Conservation (phyloP, 169 alveolate species). For the Theileria annulata region DNA sequence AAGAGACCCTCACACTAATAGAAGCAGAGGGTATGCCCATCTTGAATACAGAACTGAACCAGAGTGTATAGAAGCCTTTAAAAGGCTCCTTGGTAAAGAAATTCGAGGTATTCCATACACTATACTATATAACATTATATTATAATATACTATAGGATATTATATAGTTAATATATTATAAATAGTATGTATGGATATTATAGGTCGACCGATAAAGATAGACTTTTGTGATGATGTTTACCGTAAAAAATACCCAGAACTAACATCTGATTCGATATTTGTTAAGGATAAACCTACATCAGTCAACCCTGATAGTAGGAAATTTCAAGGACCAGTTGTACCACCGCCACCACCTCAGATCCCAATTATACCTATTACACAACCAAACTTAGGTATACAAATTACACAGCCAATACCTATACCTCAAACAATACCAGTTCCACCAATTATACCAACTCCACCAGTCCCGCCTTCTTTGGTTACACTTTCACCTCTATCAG, state of each 20-base stretch:
- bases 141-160: neutral
- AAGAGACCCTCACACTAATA: conserved; percentile 53
- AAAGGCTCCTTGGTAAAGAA: conserved; percentile 56
- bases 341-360: conserved; percentile 17
- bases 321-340: conserved; percentile 17
- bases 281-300: conserved; percentile 1
- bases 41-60: conserved; percentile 59
- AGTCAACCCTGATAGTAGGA: conserved; percentile 13
- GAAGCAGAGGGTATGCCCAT: conserved; percentile 67
- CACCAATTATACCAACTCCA: neutral
- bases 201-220: conserved; percentile 50
- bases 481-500: neutral
- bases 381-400: neutral
- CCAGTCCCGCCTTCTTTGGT: neutral
- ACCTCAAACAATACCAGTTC: neutral
- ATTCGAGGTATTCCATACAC: conserved; percentile 31
- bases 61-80: conserved; percentile 65
- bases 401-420: conserved; percentile 1
- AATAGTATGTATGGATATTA: neutral
- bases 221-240: conserved; percentile 57
- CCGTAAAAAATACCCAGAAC: conserved; percentile 55
- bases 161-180: neutral
- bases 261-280: conserved; percentile 15
- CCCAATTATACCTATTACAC: conserved; percentile 13
- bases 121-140: neutral